Evolutionary conservation across 441 rosid species (phyloP).

Genomic region (Aquilaria agallochum): DNA sequence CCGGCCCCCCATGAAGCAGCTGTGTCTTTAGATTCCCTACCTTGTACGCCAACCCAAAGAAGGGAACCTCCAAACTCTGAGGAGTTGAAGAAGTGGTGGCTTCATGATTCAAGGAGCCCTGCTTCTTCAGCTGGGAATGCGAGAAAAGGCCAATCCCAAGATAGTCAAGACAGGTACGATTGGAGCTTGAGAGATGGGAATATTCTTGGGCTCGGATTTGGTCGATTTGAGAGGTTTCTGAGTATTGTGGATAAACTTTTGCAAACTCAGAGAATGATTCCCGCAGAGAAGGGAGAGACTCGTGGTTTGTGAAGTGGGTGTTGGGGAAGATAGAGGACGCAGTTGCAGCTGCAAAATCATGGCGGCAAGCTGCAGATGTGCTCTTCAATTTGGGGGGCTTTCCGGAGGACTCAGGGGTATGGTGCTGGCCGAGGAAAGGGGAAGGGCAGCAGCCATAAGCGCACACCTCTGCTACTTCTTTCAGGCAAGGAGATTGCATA

Average conservation of each 20-base stretch:
- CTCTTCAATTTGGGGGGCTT: slow-evolving; percentile 27
- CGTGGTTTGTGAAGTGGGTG: slow-evolving; percentile 62
- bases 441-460: slow-evolving; percentile 61
- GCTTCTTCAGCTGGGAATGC: slow-evolving; percentile 56
- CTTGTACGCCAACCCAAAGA: slow-evolving; percentile 74
- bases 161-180: slow-evolving; percentile 84
- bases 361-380: slow-evolving; percentile 58
- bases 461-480: slow-evolving; percentile 44
- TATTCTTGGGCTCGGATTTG: slow-evolving; percentile 63
- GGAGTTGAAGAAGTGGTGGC: slow-evolving; percentile 34
- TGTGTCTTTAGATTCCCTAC: slow-evolving; percentile 74
- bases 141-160: slow-evolving; percentile 88
- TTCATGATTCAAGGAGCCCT: slow-evolving; percentile 35
- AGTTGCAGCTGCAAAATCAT: slow-evolving; percentile 50
- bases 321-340: slow-evolving; percentile 65
- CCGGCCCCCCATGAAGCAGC: slow-evolving; percentile 72
- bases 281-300: slow-evolving; percentile 68
- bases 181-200: slow-evolving; percentile 54
- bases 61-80: slow-evolving; percentile 46
- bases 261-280: slow-evolving; percentile 60
- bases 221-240: slow-evolving; percentile 50
- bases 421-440: slow-evolving; percentile 25
- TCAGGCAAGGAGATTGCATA: slow-evolving; percentile 42
- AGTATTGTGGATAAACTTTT: slow-evolving; percentile 59
- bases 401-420: slow-evolving; percentile 20